Percentiles rank a stretch among this genome's conserved stretches.
These are phyloP conservation scores for Ophiorrhiza pumila DNA, from an alignment of 257 asterid species.

Conservation along the genomic window DNA sequence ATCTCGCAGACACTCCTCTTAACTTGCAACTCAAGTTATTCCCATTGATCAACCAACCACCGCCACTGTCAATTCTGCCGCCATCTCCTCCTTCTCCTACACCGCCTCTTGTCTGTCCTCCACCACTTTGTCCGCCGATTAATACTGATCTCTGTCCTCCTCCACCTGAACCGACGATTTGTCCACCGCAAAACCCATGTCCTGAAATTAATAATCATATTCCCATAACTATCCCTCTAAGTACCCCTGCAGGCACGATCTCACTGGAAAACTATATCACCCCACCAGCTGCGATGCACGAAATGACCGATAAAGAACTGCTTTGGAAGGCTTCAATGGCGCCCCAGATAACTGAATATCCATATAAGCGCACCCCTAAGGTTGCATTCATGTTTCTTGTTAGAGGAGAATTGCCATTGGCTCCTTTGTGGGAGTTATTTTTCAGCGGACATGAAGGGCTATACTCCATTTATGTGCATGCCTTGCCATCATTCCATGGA, in stretches of 20 bases:
- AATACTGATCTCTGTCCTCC: not conserved
- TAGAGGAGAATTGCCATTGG: constrained; percentile 56
- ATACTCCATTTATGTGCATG: constrained; percentile 65
- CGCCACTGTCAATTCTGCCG: not conserved
- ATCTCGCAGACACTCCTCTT: constrained; percentile 30
- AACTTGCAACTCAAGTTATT: constrained; percentile 28
- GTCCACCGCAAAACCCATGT: constrained; percentile 1
- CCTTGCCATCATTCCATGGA: constrained; percentile 45
- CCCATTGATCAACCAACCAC: constrained; percentile 14
- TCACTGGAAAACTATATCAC: constrained; percentile 35
- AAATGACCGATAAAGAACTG: constrained; percentile 63
- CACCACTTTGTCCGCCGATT: not conserved
- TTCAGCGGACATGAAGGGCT: constrained; percentile 52
- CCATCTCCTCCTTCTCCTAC: not conserved
- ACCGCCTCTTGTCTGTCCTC: not conserved
- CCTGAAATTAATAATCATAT: not conserved
- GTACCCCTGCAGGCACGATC: not conserved
- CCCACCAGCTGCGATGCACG: constrained; percentile 40
- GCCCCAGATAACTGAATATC: constrained; percentile 30
- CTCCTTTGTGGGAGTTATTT: constrained; percentile 73
- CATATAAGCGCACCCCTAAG: constrained; percentile 49
- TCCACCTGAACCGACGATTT: not conserved
- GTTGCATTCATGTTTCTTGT: constrained; percentile 78
- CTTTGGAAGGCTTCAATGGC: constrained; percentile 78
- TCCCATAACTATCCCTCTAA: not conserved